Evolutionary conservation across 2,329 filamentous ascomycete genomes (phyloP).

Genomic region (Clarireedia paspali): DNA sequence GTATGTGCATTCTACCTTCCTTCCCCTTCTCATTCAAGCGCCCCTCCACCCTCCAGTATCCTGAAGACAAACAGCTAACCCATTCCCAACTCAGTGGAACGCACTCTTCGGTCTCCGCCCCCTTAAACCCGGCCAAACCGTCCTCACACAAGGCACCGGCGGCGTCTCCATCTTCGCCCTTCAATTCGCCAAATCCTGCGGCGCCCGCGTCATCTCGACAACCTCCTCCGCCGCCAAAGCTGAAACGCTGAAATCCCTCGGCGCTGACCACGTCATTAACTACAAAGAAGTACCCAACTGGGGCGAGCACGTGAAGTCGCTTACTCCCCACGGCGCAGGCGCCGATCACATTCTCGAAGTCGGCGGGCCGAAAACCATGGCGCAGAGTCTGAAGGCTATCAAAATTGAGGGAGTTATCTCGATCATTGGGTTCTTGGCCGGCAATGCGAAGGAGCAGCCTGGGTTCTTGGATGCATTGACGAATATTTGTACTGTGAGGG

Average conservation of each 20-base stretch:
- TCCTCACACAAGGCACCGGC: constrained; percentile 37
- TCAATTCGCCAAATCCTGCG: constrained; percentile 35
- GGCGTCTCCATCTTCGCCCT: constrained; percentile 34
- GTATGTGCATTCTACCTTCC: neutral
- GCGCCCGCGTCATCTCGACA: constrained; percentile 36
- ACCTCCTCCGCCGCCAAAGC: constrained; percentile 33
- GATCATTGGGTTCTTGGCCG: constrained; percentile 33
- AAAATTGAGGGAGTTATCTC: constrained; percentile 35
- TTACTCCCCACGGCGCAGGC: constrained; percentile 32
- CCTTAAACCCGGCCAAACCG: constrained; percentile 30
- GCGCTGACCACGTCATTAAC: constrained; percentile 38
- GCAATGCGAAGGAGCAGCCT: constrained; percentile 18
- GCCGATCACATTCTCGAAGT: constrained; percentile 39
- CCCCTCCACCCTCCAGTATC: neutral
- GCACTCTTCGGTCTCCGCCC: constrained; percentile 42
- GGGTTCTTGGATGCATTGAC: constrained; percentile 27
- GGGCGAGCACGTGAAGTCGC: constrained; percentile 31
- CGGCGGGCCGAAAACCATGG: constrained; percentile 33
- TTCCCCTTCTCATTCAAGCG: neutral
- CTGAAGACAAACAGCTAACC: neutral
- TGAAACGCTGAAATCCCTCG: constrained; percentile 31
- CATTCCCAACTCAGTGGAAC: constrained; percentile 38
- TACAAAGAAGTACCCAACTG: constrained; percentile 35
- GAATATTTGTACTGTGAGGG: constrained; percentile 36
- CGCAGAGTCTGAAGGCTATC: constrained; percentile 34